Evolutionary conservation across 2,329 filamentous ascomycete species (phyloP).

Genomic region (Emergomyces africanus): DNA sequence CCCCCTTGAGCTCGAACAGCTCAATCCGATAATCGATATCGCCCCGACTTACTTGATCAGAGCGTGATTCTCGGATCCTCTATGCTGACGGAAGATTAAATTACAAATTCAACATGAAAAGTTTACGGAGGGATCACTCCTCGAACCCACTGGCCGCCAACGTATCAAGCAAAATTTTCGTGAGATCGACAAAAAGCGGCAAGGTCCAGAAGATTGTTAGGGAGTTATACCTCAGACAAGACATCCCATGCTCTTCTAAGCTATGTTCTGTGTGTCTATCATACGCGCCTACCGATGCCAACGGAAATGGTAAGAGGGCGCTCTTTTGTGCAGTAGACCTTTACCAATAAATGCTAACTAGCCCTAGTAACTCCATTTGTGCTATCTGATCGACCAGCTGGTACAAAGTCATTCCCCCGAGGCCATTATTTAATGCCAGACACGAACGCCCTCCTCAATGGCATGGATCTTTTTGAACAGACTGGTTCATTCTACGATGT

Average conservation of each 20-base stretch:
- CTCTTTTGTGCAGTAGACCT: too few relatives aligned
- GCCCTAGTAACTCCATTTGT: slow-evolving; percentile 62
- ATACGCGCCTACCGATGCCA: slow-evolving; percentile 64
- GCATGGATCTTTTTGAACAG: slow-evolving; percentile 95
- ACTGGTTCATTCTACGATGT: slow-evolving; percentile 89
- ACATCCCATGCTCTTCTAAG: slow-evolving; percentile 93
- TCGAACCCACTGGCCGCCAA: slow-evolving; percentile 50
- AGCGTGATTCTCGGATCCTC: neutral
- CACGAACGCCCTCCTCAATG: slow-evolving; percentile 88
- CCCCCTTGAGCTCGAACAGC: neutral
- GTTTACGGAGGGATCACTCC: slow-evolving; percentile 44
- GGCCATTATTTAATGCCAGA: slow-evolving; percentile 94
- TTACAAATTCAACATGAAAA: slow-evolving; percentile 40
- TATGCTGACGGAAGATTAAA: neutral
- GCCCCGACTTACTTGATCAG: neutral
- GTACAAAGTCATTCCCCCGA: slow-evolving; percentile 66
- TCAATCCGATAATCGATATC: neutral
- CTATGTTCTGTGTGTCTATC: slow-evolving; percentile 67
- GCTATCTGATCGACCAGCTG: slow-evolving; percentile 76
- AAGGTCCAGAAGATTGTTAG: slow-evolving; percentile 98
- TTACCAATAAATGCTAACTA: neutral
- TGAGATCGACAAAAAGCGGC: slow-evolving; percentile 85
- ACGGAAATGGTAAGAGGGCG: slow-evolving; percentile 51
- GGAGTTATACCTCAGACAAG: slow-evolving; percentile 88
- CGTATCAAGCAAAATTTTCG: slow-evolving; percentile 90